Evolutionary conservation across 805 yeast genomes (phyloP), one percentile per base, ranked within the genome.

Genomic region (Ogataea naganishii): DNA sequence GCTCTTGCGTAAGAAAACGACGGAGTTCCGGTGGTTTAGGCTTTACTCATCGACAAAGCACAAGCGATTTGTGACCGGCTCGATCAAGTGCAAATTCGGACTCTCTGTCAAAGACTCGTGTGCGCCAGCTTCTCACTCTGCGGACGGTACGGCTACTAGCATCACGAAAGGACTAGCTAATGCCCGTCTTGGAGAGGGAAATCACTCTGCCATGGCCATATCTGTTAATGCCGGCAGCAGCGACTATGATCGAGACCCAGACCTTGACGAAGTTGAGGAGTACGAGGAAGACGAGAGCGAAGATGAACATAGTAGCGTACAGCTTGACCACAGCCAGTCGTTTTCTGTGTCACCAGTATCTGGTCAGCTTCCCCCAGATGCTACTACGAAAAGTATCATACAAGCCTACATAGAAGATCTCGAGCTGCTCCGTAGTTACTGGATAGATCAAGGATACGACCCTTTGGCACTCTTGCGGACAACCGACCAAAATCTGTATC

Each of bases 31-130:
- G 28, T 43, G 48, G 46, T 41, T 31, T 27, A 32, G 32, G 7
- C 26, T 52, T 12, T 41, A 45, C 27, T 52, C 58, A 2, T 42
- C 49, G 4, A 29, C 30, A 20, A 14, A 34, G 6, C 46, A 46
- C 28, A 44, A 43, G 31, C 33, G 51, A 17, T 52, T 42, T 38
- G 52, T 48, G 15, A 40, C 47, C 2, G 56, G 56, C 1, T 38
- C 46, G 7, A 32, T 52, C 3, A 38, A 29, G 23, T 38, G 49
- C 25, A 38, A 39, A 13, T 51, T 51, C 21, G 30, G 32, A 5
- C 20, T 48, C 10, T 29, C 42, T 3, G 17, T 31, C 6, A 39
- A 29, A 24, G n/a, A n/a, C n/a, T n/a, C n/a, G n/a, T n/a, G n/a
- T n/a, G n/a, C n/a, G n/a, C n/a, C n/a, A n/a, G n/a, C 27, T 4